These are phyloP conservation scores for Salix exigua DNA, from an alignment of 345 rosid genomes.

Conservation along the genomic window DNA sequence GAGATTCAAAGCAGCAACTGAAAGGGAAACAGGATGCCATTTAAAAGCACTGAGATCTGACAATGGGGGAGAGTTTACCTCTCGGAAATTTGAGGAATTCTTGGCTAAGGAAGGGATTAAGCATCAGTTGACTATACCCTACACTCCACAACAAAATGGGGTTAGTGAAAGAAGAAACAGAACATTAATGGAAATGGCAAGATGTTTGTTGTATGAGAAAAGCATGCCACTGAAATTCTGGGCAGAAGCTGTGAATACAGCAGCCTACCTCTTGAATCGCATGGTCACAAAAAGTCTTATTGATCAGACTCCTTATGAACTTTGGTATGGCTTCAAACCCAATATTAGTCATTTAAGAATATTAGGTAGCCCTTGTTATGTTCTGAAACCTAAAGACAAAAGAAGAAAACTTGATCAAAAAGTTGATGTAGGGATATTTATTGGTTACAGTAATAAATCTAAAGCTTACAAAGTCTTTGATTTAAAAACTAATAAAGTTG, in stretches of 20 bases:
- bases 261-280: too few species aligned
- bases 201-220: neutral
- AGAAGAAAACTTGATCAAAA: too few species aligned
- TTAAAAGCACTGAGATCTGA: neutral
- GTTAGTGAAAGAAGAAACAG: accelerated
- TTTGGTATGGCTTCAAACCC: neutral
- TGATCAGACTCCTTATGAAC: accelerated
- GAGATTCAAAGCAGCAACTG: neutral
- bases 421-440: accelerated
- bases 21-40: neutral
- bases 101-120: too few species aligned
- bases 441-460: accelerated
- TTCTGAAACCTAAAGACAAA: accelerated
- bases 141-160: neutral
- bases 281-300: accelerated
- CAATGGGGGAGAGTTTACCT: neutral
- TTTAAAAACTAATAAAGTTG: too few species aligned
- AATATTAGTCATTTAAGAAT: neutral
- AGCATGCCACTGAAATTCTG: neutral
- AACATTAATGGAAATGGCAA: too few species aligned
- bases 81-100: accelerated
- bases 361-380: accelerated
- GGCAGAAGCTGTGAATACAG: accelerated
- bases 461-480: neutral
- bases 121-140: neutral